Evolutionary conservation across 805 yeast species (phyloP).

Genomic region (Zygosaccharomyces rouxii): DNA sequence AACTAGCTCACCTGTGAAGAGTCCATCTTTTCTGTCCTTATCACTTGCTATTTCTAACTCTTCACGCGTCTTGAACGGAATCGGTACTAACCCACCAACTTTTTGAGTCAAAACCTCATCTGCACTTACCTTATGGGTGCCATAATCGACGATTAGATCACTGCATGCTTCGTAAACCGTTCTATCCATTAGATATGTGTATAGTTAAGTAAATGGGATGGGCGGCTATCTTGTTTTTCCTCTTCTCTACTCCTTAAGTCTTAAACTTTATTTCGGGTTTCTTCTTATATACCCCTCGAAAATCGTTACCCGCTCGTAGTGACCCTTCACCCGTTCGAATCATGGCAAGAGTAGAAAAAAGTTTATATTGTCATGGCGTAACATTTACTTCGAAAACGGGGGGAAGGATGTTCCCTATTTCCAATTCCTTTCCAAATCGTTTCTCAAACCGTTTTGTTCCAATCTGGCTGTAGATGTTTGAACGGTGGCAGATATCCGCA

Average conservation of each 20-base stretch:
- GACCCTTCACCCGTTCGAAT: no score
- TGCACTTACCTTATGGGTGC: slow-evolving; percentile 27
- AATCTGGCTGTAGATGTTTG: background rate
- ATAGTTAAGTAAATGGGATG: background rate
- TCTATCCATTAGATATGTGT: slow-evolving; percentile 21
- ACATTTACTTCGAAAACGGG: no score
- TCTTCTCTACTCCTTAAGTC: no score
- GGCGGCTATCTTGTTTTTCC: slow-evolving; percentile 3
- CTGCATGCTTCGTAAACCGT: slow-evolving; percentile 32
- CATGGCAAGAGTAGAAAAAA: background rate
- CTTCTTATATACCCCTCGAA: no score
- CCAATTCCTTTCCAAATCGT: background rate
- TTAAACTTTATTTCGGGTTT: no score
- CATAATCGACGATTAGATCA: slow-evolving; percentile 25
- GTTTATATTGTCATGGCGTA: no score
- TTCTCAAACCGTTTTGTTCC: background rate
- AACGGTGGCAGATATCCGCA: slow-evolving; percentile 7
- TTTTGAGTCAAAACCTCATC: slow-evolving; percentile 32
- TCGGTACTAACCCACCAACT: slow-evolving; percentile 27
- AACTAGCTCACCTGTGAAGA: slow-evolving; percentile 27
- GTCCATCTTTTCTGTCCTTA: slow-evolving; percentile 22
- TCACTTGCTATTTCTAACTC: slow-evolving; percentile 25
- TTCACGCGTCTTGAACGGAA: slow-evolving; percentile 32
- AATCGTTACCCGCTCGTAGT: no score
- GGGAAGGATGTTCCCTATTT: background rate